Evolutionary conservation across 2,329 filamentous ascomycete species (phyloP), one percentile per base, ranked within the genome.

Genomic region (Exophiala lecanii-corni): DNA sequence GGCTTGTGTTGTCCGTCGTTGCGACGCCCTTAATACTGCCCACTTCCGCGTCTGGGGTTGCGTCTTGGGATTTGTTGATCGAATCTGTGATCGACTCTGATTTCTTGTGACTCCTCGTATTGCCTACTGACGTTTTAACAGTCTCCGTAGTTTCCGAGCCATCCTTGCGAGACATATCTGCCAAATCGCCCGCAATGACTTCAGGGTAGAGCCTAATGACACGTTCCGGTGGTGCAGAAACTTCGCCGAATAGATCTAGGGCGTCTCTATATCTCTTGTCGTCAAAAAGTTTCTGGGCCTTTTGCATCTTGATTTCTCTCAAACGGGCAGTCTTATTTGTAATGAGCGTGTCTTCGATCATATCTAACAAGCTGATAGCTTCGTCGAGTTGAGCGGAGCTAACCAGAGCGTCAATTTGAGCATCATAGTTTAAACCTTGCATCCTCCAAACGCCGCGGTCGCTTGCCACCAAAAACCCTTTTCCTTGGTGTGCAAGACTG

Each of bases 381-480:
- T 98, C 94, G 56, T 98, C 91, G 41, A 89, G 86, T 47, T 79
- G 77, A 7, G 76, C 79, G 47, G 76, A 78, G 15, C 81, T 76
- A 1, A 94, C 80, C 18, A 98, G 74, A 53, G 92, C 81, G 47
- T 89, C 79, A 16, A 97, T 80, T 60, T 98, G 92, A 2, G 82
- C 81, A 61, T 95, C 87, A 59, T 98, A 98, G 53, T 89, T 85
- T 26, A 89, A 81, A 3, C 91, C 86, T 51, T 82, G 86, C 92
- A 98, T 97, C 56, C 92, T 84, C 92, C 92, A 98, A 26, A 98
- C 86, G 23, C 78, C 84, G 33, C 92, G 77, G 43, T 97, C 92
- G 59, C 91, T 96, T 15, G 84, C 84, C 39, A 97, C 89, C 46
- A 97, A 77, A 57, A 98, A 98, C 0, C 89, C 91, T 62, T 98